Percentiles rank a stretch among this genome's conserved stretches.
These are phyloP conservation scores for Apocynum venetum DNA, from an alignment of 257 asterid genomes.

Conservation along the genomic window DNA sequence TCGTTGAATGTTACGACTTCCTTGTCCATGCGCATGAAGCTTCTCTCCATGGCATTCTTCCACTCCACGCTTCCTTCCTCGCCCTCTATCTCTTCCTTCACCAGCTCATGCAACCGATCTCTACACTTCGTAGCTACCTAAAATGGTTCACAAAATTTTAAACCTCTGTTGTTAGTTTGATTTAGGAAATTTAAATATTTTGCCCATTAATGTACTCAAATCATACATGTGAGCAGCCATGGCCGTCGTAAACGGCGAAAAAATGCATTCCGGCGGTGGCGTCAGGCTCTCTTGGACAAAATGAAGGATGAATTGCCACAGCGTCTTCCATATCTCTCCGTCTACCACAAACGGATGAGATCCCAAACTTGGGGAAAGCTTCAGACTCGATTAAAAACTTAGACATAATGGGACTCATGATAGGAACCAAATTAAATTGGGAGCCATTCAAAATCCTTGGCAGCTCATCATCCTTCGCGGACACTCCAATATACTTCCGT, in stretches of 20 bases:
- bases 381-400: neutral
- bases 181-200: neutral
- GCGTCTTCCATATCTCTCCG: slow-evolving; percentile 83
- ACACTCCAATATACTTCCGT: neutral
- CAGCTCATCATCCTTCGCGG: neutral
- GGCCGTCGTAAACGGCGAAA: slow-evolving; percentile 74
- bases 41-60: slow-evolving; percentile 54
- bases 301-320: slow-evolving; percentile 55
- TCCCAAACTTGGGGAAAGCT: slow-evolving; percentile 42
- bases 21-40: slow-evolving; percentile 71
- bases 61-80: slow-evolving; percentile 26
- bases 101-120: slow-evolving; percentile 63
- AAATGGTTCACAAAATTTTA: neutral
- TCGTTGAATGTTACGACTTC: slow-evolving; percentile 43
- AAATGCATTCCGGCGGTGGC: slow-evolving; percentile 33
- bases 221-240: slow-evolving; percentile 83
- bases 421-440: slow-evolving; percentile 13
- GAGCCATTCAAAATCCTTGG: slow-evolving; percentile 7
- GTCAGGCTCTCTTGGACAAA: slow-evolving; percentile 27
- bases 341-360: slow-evolving; percentile 64
- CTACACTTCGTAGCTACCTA: slow-evolving; percentile 68
- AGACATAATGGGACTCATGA: slow-evolving; percentile 12
- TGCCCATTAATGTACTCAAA: neutral
- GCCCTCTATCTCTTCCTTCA: slow-evolving; percentile 54
- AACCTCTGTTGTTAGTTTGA: neutral